These are phyloP conservation scores for Pharus latifolius DNA, from an alignment of 176 grass and related monocot species.

Conservation along the genomic window DNA sequence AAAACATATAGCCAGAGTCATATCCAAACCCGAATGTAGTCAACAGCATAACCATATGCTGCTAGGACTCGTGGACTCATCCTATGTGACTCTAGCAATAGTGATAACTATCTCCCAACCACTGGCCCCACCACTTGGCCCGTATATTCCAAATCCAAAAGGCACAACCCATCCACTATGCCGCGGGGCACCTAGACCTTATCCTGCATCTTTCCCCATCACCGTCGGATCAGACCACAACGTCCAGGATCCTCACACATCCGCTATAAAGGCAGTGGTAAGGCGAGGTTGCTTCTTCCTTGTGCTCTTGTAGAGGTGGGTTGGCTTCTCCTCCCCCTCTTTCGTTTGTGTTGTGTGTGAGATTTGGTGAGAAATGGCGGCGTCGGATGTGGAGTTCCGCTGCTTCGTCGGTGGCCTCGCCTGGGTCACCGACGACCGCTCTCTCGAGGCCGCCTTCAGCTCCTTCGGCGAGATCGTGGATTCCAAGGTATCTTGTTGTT, in stretches of 20 bases:
- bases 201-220: background rate
- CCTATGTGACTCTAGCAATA: background rate
- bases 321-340: slow-evolving; percentile 89
- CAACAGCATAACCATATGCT: too few species aligned
- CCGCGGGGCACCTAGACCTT: background rate
- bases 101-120: background rate
- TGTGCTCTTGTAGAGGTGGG: slow-evolving; percentile 68
- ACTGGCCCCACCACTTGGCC: too few species aligned
- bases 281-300: background rate
- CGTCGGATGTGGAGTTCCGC: slow-evolving; percentile 73
- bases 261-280: slow-evolving; percentile 20
- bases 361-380: slow-evolving; percentile 19
- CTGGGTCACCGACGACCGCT: slow-evolving; percentile 76
- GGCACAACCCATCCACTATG: background rate
- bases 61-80: background rate
- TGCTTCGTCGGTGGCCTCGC: slow-evolving; percentile 94
- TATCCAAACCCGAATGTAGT: too few species aligned
- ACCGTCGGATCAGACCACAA: slow-evolving; percentile 18
- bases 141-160: slow-evolving; percentile 10
- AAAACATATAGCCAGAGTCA: too few species aligned
- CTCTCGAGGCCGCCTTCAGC: slow-evolving; percentile 68
- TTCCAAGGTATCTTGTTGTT: slow-evolving; percentile 43
- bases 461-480: slow-evolving; percentile 75
- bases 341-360: background rate
- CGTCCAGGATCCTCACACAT: background rate